These are phyloP conservation scores for Lentinula aciculospora DNA, from an alignment of 768 basidiomycete genomes.

Conservation along the genomic window DNA sequence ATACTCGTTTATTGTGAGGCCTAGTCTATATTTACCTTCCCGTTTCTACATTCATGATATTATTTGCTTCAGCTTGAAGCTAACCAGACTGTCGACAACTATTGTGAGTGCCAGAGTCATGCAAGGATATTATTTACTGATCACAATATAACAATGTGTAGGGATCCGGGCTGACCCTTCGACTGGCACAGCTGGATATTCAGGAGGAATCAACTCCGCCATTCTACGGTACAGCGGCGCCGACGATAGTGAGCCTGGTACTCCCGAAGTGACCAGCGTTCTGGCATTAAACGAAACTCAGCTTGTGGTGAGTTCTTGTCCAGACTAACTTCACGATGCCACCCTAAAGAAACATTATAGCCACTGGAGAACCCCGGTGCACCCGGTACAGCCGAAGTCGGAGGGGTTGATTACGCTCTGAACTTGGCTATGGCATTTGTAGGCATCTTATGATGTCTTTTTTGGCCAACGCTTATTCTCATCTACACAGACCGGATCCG, in stretches of 20 bases:
- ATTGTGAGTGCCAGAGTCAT: conserved; percentile 19
- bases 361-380: conserved; percentile 16
- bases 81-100: conserved; percentile 30
- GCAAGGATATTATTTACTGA: background rate
- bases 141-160: background rate
- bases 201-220: conserved; percentile 26
- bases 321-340: background rate
- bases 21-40: background rate
- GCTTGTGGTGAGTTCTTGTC: conserved; percentile 12
- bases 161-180: conserved; percentile 29
- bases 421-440: conserved; percentile 17
- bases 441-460: background rate
- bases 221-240: conserved; percentile 36
- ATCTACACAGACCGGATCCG: background rate
- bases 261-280: background rate
- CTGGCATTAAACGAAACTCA: conserved; percentile 21
- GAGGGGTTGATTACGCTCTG: conserved; percentile 22
- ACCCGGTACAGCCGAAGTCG: conserved; percentile 26
- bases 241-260: conserved; percentile 23
- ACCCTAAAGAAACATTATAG: background rate
- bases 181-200: conserved; percentile 21
- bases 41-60: background rate
- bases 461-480: background rate
- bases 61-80: conserved; percentile 22
- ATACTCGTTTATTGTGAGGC: conserved; percentile 32